phyloP scores from a whole-genome alignment of 2,329 filamentous ascomycete genomes.

The Trematosphaeria pertusa region DNA sequence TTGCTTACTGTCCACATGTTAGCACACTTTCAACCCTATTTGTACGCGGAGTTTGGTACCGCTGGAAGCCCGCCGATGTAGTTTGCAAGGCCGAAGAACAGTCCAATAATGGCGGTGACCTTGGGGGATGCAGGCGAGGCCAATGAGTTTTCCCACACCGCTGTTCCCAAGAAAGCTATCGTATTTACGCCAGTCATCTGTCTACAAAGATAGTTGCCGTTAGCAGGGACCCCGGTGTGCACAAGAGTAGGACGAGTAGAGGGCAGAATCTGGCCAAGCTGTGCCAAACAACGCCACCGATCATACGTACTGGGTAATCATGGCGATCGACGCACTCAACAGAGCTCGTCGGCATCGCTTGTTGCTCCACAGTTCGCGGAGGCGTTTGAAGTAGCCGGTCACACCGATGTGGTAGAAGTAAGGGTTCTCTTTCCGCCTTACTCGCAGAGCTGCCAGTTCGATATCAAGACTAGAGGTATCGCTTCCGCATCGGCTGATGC shows the following conservation, averaged over 20 bases:
- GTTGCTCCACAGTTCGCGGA: conserved; percentile 24
- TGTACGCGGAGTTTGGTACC: too few species aligned
- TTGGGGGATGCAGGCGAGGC: conserved; percentile 1
- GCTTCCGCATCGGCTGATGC: conserved; percentile 8
- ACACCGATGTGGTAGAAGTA: conserved; percentile 30
- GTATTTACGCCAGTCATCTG: conserved; percentile 20
- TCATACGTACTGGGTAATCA: conserved; percentile 26
- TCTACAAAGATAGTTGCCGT: background rate
- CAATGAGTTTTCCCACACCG: conserved; percentile 19
- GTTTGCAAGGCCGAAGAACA: conserved; percentile 26
- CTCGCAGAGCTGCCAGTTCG: conserved; percentile 5
- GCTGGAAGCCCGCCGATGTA: conserved; percentile 26
- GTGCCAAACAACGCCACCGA: too few species aligned
- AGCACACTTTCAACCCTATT: too few species aligned
- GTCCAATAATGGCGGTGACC: conserved; percentile 22
- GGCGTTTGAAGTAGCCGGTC: conserved; percentile 27
- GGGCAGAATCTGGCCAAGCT: too few species aligned
- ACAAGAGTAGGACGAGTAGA: too few species aligned
- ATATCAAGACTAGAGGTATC: conserved; percentile 17
- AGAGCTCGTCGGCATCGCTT: conserved; percentile 25
- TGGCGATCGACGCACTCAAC: conserved; percentile 22
- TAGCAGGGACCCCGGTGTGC: background rate
- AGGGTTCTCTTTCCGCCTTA: conserved; percentile 14
- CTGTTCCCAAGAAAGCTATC: conserved; percentile 25
- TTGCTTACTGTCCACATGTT: too few species aligned